Conservation (phyloP, 257 asterid species). For the Solanum dulcamara region DNA sequence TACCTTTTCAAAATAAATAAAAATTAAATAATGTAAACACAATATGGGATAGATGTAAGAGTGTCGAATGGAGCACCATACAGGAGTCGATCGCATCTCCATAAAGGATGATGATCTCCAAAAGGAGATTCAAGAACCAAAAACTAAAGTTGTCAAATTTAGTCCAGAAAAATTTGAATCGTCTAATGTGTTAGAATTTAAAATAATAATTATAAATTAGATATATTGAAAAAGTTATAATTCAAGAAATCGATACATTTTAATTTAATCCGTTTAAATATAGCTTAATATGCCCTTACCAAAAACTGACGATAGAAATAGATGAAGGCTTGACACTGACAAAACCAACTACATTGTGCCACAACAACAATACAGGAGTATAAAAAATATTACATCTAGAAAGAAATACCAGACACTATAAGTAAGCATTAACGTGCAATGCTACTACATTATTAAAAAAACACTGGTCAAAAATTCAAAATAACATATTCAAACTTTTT, state of each 20-base stretch:
- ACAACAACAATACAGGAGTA: constrained; percentile 4
- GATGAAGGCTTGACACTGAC: neutral
- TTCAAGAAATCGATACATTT: constrained; percentile 1
- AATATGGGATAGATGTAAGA: constrained; percentile 4
- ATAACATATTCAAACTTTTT: neutral
- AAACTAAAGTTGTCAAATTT: neutral
- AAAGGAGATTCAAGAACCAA: constrained; percentile 4
- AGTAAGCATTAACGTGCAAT: constrained; percentile 63
- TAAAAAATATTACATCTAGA: neutral
- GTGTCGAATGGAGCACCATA: constrained; percentile 26
- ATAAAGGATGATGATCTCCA: constrained; percentile 11
- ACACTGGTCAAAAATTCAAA: constrained; percentile 32
- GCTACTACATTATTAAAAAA: constrained; percentile 24
- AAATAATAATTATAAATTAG: neutral
- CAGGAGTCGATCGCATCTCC: constrained; percentile 16
- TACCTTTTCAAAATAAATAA: neutral
- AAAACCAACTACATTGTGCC: neutral
- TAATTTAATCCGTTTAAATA: neutral
- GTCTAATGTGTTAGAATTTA: neutral
- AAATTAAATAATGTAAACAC: constrained; percentile 1
- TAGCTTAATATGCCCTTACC: neutral
- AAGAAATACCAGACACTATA: constrained; percentile 26
- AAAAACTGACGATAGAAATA: neutral
- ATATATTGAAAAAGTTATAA: neutral
- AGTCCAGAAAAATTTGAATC: neutral